phyloP scores from a whole-genome alignment of 495 filamentous ascomycete genomes.

The Pyrenula aspistea region DNA sequence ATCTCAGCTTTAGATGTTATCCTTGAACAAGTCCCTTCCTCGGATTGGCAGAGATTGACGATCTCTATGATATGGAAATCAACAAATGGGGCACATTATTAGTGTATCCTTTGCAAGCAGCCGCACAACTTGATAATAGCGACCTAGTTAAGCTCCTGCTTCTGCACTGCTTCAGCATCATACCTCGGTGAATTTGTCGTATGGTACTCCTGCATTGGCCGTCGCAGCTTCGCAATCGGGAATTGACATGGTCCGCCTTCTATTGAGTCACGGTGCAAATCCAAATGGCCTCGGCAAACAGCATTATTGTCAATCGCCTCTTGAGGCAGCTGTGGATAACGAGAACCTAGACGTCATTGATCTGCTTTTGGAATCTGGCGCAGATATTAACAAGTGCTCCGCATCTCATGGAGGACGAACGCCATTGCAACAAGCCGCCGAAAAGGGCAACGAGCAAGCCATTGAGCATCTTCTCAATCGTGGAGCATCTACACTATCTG shows the following conservation, averaged over 20 bases:
- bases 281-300: neutral
- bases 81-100: too few relatives aligned
- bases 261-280: neutral
- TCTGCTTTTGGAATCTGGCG: constrained; percentile 10
- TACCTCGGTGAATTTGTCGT: neutral
- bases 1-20: neutral
- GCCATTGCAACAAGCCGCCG: neutral
- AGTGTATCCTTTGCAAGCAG: neutral
- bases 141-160: neutral
- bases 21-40: neutral
- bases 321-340: neutral
- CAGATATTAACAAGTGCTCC: constrained; percentile 1
- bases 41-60: neutral
- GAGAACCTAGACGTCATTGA: neutral
- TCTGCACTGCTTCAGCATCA: neutral
- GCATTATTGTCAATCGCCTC: neutral
- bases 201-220: neutral
- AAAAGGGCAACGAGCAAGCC: neutral
- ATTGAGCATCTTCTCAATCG: neutral
- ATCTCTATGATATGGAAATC: neutral
- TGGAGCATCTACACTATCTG: neutral
- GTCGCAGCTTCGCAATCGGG: neutral
- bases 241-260: neutral
- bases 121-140: neutral
- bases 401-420: neutral